These are phyloP conservation scores for Annona squamosa DNA, from an alignment of 164 flowering plant genomes.

Conservation along the genomic window DNA sequence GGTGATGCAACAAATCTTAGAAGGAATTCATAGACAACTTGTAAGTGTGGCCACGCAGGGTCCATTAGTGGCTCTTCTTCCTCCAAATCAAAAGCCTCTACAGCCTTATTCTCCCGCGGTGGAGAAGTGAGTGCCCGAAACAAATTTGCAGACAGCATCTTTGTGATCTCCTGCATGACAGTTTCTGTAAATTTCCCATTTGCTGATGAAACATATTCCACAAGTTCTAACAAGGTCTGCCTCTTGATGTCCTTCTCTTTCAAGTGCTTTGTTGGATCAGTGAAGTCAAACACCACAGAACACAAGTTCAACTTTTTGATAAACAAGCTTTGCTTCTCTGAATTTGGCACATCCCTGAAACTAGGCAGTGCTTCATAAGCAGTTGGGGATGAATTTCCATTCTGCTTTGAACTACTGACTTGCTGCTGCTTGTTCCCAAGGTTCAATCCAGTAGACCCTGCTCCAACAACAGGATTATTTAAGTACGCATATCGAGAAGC, in stretches of 20 bases:
- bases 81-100: slow-evolving; percentile 56
- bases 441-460: slow-evolving; percentile 13
- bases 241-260: slow-evolving; percentile 76
- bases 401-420: slow-evolving; percentile 13
- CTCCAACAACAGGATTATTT: neutral
- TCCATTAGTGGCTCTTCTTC: slow-evolving; percentile 83
- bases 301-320: slow-evolving; percentile 58
- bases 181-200: slow-evolving; percentile 54
- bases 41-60: slow-evolving; percentile 86
- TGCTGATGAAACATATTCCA: slow-evolving; percentile 62
- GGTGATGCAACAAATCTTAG: slow-evolving; percentile 66
- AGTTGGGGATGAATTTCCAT: slow-evolving; percentile 11
- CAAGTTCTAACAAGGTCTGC: slow-evolving; percentile 69
- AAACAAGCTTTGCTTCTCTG: slow-evolving; percentile 64
- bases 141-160: slow-evolving; percentile 60
- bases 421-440: slow-evolving; percentile 17
- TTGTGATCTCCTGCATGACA: slow-evolving; percentile 49
- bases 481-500: slow-evolving; percentile 14
- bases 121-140: slow-evolving; percentile 50
- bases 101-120: slow-evolving; percentile 48
- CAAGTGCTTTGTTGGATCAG: slow-evolving; percentile 60
- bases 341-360: slow-evolving; percentile 59
- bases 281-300: slow-evolving; percentile 61
- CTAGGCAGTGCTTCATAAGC: slow-evolving; percentile 58
- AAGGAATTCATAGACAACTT: slow-evolving; percentile 63